Conservation (phyloP, 768 basidiomycete species). For the Trametes cubensis region DNA sequence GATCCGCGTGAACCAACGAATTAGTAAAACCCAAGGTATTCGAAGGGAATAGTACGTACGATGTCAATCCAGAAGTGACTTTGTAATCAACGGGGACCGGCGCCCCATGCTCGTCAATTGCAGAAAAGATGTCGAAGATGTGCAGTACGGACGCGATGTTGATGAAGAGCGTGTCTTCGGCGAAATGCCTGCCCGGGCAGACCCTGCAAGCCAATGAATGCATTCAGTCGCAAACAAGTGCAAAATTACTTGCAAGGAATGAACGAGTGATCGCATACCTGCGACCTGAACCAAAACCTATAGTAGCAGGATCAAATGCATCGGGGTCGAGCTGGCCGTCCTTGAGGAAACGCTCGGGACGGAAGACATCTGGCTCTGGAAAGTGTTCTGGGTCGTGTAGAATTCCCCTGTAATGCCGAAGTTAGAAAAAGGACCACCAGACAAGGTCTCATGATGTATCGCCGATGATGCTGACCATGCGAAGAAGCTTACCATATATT, state of each 20-base stretch:
- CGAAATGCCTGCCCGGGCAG: constrained; percentile 26
- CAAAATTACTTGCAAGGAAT: not conserved
- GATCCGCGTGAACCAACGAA: too few species aligned
- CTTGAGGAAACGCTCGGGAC: constrained; percentile 51
- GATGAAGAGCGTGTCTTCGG: constrained; percentile 17
- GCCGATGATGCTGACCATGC: too few species aligned
- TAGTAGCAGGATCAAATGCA: constrained; percentile 3
- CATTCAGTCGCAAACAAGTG: too few species aligned
- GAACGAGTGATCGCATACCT: constrained; percentile 4
- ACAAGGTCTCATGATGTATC: too few species aligned
- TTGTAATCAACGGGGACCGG: constrained; percentile 3
- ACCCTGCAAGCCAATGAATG: too few species aligned
- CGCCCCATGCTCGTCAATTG: constrained; percentile 11
- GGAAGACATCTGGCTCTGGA: constrained; percentile 50
- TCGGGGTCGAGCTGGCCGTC: constrained; percentile 19
- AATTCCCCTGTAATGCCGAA: constrained; percentile 50
- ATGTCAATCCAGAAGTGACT: constrained; percentile 9
- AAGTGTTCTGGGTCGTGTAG: constrained; percentile 50
- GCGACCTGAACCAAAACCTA: constrained; percentile 33
- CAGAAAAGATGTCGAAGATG: constrained; percentile 18
- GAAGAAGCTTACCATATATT: constrained; percentile 20
- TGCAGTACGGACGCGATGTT: constrained; percentile 17
- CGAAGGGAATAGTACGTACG: too few species aligned
- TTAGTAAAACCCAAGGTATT: too few species aligned
- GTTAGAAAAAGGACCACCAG: not conserved